These are phyloP conservation scores for Chamaecrista fasciculata DNA, from an alignment of 306 rosid genomes.

Conservation along the genomic window DNA sequence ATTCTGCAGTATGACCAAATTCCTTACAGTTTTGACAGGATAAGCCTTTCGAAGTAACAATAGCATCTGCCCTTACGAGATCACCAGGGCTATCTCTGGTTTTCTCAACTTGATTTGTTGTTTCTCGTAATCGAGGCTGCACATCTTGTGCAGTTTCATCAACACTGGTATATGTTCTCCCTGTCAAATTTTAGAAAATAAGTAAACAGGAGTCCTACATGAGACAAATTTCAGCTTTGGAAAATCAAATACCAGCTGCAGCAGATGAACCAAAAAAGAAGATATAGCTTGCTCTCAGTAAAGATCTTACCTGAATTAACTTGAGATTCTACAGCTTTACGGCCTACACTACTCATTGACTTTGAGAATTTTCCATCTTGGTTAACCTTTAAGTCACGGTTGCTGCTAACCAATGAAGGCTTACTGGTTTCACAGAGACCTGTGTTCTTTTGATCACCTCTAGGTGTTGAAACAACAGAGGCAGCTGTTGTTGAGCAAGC, in stretches of 20 bases:
- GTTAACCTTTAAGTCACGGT: constrained; percentile 49
- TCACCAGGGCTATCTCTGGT: constrained; percentile 46
- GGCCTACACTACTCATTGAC: constrained; percentile 46
- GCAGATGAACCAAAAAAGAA: constrained; percentile 9
- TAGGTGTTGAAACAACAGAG: constrained; percentile 50
- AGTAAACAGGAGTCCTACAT: constrained; percentile 40
- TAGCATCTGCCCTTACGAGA: constrained; percentile 35
- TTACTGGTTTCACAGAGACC: constrained; percentile 54
- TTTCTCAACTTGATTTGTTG: constrained; percentile 45
- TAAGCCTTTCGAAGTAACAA: constrained; percentile 43
- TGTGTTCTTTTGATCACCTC: constrained; percentile 58
- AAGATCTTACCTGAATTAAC: constrained; percentile 55
- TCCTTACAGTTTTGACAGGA: constrained; percentile 66
- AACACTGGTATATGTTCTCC: constrained; percentile 34
- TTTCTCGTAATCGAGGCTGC: constrained; percentile 43
- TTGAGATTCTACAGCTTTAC: constrained; percentile 50
- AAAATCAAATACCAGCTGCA: constrained; percentile 20
- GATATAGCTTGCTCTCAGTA: constrained; percentile 1
- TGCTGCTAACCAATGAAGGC: constrained; percentile 43
- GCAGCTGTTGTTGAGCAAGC: constrained; percentile 46
- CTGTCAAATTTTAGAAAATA: constrained; percentile 36
- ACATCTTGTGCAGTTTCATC: constrained; percentile 45
- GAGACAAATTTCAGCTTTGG: constrained; percentile 28
- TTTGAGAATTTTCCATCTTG: constrained; percentile 65
- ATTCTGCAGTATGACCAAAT: constrained; percentile 55